These are phyloP conservation scores for Middelhovenomyces tepae DNA, from an alignment of 805 yeast species.

Conservation along the genomic window DNA sequence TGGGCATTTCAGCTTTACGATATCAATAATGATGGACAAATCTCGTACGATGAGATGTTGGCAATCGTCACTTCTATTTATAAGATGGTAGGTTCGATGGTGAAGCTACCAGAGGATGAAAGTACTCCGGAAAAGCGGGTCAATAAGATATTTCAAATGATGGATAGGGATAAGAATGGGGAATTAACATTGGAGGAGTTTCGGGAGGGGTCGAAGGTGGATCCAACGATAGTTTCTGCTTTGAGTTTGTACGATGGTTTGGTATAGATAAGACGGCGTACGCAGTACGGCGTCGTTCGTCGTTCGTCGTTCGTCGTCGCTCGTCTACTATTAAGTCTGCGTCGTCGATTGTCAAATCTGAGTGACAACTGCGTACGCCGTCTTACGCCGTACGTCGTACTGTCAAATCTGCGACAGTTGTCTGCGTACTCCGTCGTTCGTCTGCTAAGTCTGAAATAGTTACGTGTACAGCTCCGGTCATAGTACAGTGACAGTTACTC, in stretches of 20 bases:
- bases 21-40: constrained; percentile 65
- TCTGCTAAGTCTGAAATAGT: too few species aligned
- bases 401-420: too few species aligned
- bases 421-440: too few species aligned
- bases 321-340: too few species aligned
- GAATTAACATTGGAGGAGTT: constrained; percentile 78
- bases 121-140: constrained; percentile 85
- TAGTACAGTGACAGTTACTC: too few species aligned
- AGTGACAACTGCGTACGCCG: too few species aligned
- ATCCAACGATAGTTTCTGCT: constrained; percentile 68
- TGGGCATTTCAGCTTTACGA: constrained; percentile 93
- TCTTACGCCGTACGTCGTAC: too few species aligned
- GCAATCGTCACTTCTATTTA: constrained; percentile 75
- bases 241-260: constrained; percentile 73
- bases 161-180: constrained; percentile 64
- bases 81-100: constrained; percentile 94
- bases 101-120: constrained; percentile 78
- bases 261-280: too few species aligned
- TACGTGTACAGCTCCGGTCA: too few species aligned
- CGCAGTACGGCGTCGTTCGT: too few species aligned
- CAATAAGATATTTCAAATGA: constrained; percentile 62
- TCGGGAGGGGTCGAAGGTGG: constrained; percentile 67
- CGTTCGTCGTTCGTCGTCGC: too few species aligned
- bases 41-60: constrained; percentile 70
- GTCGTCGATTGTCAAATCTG: too few species aligned